Evolutionary conservation across 2,329 filamentous ascomycete genomes (phyloP).

Genomic region (Colletotrichum eremochloae): DNA sequence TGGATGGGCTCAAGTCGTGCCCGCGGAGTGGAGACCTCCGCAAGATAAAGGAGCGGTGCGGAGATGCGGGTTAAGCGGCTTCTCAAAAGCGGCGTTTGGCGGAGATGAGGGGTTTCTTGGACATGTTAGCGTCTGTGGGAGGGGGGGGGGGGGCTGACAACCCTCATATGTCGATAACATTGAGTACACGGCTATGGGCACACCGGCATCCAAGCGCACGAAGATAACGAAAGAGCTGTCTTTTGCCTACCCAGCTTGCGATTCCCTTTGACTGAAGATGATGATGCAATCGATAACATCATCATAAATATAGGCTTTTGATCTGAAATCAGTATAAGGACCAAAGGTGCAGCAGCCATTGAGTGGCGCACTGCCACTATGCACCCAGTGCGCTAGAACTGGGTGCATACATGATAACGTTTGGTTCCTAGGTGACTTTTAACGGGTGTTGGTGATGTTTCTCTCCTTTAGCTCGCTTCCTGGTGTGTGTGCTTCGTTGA

Average conservation of each 20-base stretch:
- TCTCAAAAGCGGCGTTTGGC: too few species aligned
- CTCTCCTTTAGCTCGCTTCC: not conserved
- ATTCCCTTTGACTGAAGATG: too few species aligned
- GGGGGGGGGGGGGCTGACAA: not conserved
- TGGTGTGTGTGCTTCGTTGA: too few species aligned
- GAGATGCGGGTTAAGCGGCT: slow-evolving; percentile 7
- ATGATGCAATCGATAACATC: not conserved
- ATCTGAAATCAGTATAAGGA: not conserved
- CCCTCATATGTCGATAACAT: too few species aligned
- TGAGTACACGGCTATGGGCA: too few species aligned
- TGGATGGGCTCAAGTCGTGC: not conserved
- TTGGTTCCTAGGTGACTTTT: not conserved
- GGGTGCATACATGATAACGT: not conserved
- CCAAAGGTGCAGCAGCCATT: not conserved
- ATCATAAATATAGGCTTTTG: not conserved
- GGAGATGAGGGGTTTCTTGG: too few species aligned
- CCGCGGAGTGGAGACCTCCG: slow-evolving; percentile 37
- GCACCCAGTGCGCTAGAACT: too few species aligned
- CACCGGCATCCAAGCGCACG: too few species aligned
- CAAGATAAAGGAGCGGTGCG: slow-evolving; percentile 11
- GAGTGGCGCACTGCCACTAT: too few species aligned
- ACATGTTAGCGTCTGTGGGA: too few species aligned
- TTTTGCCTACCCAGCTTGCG: too few species aligned
- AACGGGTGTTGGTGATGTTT: not conserved
- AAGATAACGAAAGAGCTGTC: too few species aligned